Evolutionary conservation across 2,329 filamentous ascomycete species (phyloP), one percentile per base, ranked within the genome.

Genomic region (Aspergillus eucalypticola): DNA sequence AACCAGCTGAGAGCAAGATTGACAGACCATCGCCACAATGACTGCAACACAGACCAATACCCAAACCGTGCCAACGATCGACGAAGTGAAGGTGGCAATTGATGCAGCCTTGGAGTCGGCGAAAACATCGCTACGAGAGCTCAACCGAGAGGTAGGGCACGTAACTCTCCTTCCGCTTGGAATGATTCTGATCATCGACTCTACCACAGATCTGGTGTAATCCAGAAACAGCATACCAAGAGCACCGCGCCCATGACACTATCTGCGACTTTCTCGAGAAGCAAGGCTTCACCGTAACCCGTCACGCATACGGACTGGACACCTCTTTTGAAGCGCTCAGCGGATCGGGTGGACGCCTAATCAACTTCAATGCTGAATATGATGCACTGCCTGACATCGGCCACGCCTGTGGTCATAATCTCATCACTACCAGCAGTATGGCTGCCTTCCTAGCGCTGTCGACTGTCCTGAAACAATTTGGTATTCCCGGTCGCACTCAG

Each of bases 221-320:
- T 58, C 83, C 84, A 0, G 84, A 86, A 66, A 71, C 82, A 0
- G 79, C 76, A 2, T 86, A 80, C 66, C 68, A 84, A 55, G 84
- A 86, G 63, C 71, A 78, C 67, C 76, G 75, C 17, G 84, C 84
- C 8, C 83, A 85, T 62, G 78, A 83, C 41, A 76, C 74, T 7
- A 80, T 86, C 50, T 78, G 78, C 15, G 63, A 71, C 4, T 76
- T 81, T 39, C 73, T 86, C 0, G 73, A 79, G 42, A 62, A 68
- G 1, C 76, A 79, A 3, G 83, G 81, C 0, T 83, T 81, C 64
- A 60, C 67, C 0, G 81, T 85, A 6, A 81, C 74, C 4, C 77
- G 78, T 0, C 78, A 82, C 55, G 80, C 83, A 0, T 84, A 83
- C 64, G 83, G 81, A 2, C 64, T 86, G 0, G 73, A 77, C 8